phyloP scores from a whole-genome alignment of 495 filamentous ascomycete genomes.

The Xylona heveae region DNA sequence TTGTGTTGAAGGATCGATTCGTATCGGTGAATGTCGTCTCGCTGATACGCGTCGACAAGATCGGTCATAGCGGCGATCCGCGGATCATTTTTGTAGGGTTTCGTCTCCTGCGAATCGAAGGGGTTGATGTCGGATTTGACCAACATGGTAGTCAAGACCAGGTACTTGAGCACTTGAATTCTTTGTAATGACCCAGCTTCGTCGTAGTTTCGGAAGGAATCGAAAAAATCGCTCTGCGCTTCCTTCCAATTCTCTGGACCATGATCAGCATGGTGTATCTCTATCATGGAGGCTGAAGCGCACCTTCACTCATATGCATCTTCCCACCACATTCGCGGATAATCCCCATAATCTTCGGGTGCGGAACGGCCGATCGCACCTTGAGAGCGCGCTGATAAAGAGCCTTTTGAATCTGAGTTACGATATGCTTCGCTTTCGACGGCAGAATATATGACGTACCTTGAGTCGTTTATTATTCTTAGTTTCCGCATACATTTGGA shows the following conservation, averaged over 20 bases:
- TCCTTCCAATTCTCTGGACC: slow-evolving; percentile 80
- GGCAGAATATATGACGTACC: slow-evolving; percentile 14
- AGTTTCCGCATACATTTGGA: slow-evolving; percentile 95
- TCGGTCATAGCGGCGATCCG: slow-evolving; percentile 94
- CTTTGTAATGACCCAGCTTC: slow-evolving; percentile 90
- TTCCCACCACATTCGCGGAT: slow-evolving; percentile 97
- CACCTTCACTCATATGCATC: slow-evolving; percentile 95
- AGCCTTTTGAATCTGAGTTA: slow-evolving; percentile 16
- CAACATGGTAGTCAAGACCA: slow-evolving; percentile 90
- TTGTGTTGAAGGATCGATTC: slow-evolving; percentile 73
- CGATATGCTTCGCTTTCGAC: background rate
- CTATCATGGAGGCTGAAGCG: background rate
- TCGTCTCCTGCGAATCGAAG: slow-evolving; percentile 98
- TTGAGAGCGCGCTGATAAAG: slow-evolving; percentile 78
- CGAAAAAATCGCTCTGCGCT: slow-evolving; percentile 93
- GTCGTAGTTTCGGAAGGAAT: slow-evolving; percentile 97
- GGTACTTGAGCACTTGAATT: slow-evolving; percentile 93
- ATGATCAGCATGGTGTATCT: background rate
- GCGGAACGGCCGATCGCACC: slow-evolving; percentile 85
- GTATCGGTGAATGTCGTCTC: slow-evolving; percentile 83
- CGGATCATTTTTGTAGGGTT: slow-evolving; percentile 90
- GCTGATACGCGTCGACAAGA: slow-evolving; percentile 87
- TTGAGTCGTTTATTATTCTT: slow-evolving; percentile 96
- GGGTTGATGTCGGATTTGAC: slow-evolving; percentile 99
- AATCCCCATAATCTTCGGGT: slow-evolving; percentile 97